These are phyloP conservation scores for Chaetomium fimeti DNA, from an alignment of 495 filamentous ascomycete genomes.

Conservation along the genomic window DNA sequence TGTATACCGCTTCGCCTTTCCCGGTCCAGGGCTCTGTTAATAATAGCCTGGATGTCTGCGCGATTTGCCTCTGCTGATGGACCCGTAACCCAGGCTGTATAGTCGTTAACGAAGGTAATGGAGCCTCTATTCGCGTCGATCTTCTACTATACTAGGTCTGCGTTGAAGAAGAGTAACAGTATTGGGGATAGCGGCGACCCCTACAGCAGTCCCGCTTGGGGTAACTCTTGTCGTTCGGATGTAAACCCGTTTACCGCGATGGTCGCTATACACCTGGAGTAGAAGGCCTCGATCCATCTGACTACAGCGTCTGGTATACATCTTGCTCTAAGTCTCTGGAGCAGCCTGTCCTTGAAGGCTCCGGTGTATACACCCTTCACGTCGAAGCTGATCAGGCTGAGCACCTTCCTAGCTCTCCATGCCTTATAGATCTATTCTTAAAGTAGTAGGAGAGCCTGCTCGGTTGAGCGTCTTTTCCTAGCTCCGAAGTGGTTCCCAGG, in stretches of 20 bases:
- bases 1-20: neutral
- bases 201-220: neutral
- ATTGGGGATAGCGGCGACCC: neutral
- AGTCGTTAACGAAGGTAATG: neutral
- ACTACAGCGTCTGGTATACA: conserved; percentile 5
- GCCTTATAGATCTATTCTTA: conserved; percentile 20
- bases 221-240: neutral
- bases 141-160: neutral
- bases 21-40: neutral
- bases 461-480: neutral
- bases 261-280: neutral
- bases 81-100: neutral
- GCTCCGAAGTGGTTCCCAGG: neutral
- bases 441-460: conserved; percentile 2
- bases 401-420: conserved; percentile 11
- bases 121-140: neutral
- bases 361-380: conserved; percentile 12
- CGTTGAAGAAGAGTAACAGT: neutral
- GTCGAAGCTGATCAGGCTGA: conserved; percentile 18
- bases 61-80: neutral
- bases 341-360: conserved; percentile 13
- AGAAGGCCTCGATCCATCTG: conserved; percentile 2
- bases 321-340: conserved; percentile 6
- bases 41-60: neutral
- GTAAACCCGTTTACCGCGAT: neutral